Evolutionary conservation across 1,284 basidiomycete genomes (phyloP).

Genomic region (Dichomitus squalens): DNA sequence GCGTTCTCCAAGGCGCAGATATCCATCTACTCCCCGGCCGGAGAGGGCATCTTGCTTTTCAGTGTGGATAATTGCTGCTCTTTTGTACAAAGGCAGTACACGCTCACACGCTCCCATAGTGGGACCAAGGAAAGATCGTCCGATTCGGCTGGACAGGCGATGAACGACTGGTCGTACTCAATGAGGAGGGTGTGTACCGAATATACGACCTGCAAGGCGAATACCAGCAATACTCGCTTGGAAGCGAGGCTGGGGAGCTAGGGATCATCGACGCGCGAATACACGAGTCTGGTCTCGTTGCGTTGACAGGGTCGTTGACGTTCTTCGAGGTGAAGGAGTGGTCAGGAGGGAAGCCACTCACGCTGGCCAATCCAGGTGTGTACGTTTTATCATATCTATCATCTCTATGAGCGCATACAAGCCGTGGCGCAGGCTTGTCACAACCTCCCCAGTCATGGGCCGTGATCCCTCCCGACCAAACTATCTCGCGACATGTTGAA

Average conservation of each 20-base stretch:
- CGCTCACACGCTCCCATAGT: conserved; percentile 48
- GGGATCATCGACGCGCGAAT: conserved; percentile 87
- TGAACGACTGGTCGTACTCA: conserved; percentile 83
- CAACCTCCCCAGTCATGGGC: conserved; percentile 84
- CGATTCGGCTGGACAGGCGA: conserved; percentile 83
- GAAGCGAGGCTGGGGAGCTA: conserved; percentile 81
- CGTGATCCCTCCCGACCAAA: conserved; percentile 84
- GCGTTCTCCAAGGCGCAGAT: conserved; percentile 76
- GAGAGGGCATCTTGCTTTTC: conserved; percentile 65
- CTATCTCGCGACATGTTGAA: conserved; percentile 85
- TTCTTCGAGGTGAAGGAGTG: conserved; percentile 87
- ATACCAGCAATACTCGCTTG: conserved; percentile 85
- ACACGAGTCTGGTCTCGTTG: conserved; percentile 87
- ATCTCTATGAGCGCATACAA: conserved; percentile 1
- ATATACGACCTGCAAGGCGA: conserved; percentile 88
- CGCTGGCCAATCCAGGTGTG: conserved; percentile 72
- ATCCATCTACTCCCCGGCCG: conserved; percentile 75
- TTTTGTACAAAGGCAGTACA: not conserved
- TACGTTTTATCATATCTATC: conserved; percentile 9
- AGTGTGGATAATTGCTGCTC: conserved; percentile 58
- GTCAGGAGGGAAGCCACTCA: conserved; percentile 72
- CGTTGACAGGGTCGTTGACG: conserved; percentile 75
- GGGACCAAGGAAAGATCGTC: conserved; percentile 83
- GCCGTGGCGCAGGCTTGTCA: conserved; percentile 56
- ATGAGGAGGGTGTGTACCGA: conserved; percentile 91